Evolutionary conservation across 2,329 filamentous ascomycete genomes (phyloP), one percentile per base, ranked within the genome.

Genomic region (Aureobasidium uvarum): DNA sequence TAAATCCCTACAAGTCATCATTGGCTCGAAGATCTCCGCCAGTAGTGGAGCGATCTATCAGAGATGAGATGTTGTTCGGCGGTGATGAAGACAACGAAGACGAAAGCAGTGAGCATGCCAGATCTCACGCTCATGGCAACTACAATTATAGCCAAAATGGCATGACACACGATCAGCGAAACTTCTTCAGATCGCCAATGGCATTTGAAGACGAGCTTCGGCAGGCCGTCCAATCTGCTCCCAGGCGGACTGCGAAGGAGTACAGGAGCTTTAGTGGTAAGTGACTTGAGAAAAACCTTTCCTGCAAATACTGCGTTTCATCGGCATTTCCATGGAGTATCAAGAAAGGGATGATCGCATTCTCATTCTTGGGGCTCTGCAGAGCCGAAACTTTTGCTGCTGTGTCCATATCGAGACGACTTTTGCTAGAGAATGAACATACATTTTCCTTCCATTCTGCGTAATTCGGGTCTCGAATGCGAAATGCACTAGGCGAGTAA

Each of bases 31-130:
- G 16, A n/a, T 23, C 31, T 16, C 25, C 36, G 20, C 36, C 46
- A 6, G 16, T 6, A 2, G 25, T 16, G n/a, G 23, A 52, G 8
- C 59, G 45, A 5, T 8, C 16, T 7, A 3, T 14, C 11, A 3
- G 33, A 1, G 59, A 62, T 14, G 69, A 68, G 25, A 69, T 70
- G 67, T 56, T 70, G n/a, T 62, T 62, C n/a, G 45, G 31, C 28
- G 14, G 36, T 28, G 33, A 5, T 6, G 33, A 23, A 5, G 20
- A 20, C 5, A 39, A 20, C 7, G n/a, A 13, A 11, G 23, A 41
- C 0, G 20, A 41, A 8, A 7, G 1, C 52, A 14, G n/a, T 33
- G 33, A 36, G 33, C 16, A 18, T 16, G 14, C 31, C 28, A 3
- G 11, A 38, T 18, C n/a, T 14, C 18, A 16, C n/a, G 16, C 5